Base-by-base conservation (phyloP, 108 stramenopile species). In the Chaetoceros muelleri region DNA sequence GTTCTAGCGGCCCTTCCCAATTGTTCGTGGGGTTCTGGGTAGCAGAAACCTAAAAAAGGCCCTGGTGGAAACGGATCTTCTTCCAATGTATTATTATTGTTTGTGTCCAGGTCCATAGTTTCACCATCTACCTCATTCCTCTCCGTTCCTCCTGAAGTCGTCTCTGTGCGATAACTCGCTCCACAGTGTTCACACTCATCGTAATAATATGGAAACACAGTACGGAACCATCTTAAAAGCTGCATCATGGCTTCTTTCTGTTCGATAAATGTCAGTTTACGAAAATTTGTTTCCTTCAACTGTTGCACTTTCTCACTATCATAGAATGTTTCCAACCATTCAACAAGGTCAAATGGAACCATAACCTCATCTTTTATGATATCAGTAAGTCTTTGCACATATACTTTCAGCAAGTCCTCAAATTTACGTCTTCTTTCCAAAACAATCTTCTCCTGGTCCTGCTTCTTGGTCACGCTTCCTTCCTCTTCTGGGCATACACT, bases 141-240 rank as follows among this genome's bases (percentile, higher is more conserved):
- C 7, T 60, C 25, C 21, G 44, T 46, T 1, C 58, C 48, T 1
- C 5, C 29, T 44, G 3, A 57, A 47, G 24, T 70, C 70, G 16
- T 76, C 78, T 55, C 76, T 82, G n/a, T n/a, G n/a, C n/a, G n/a
- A 53, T 61, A 63, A 2, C 77, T 76, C 28, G 65, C 74, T 29
- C 78, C 78, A 48, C 81, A 82, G 13, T 46, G 13, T 49, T 52
- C 69, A 46, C 81, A 82, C 30, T 60, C 48, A 61, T 82, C 78
- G 28, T 76, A 75, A 58, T 66, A 82, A 34, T 82, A 82, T 0
- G 81, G 81, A 60, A 79, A 82, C 29, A 61, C 40, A 2, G 10
- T 26, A 54, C 78, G 71, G 44, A 82, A 82, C 75, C 74, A 82
- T n/a, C 64, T 70, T 30, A 82, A 52, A 62, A 82, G 78, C 0